Conservation (phyloP, 1,284 basidiomycete species). For the Irpex sp. region DNA sequence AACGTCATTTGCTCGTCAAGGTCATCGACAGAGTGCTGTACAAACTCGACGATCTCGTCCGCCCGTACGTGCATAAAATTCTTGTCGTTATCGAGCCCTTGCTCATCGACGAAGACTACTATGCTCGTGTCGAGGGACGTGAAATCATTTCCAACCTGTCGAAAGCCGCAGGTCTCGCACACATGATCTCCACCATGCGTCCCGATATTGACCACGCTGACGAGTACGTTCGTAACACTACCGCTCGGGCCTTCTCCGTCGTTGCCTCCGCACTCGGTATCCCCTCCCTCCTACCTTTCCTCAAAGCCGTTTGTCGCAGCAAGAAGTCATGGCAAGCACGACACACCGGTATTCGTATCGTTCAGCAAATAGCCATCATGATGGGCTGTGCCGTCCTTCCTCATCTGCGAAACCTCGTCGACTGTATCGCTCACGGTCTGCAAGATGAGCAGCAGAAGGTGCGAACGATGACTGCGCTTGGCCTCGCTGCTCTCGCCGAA, state of each 20-base stretch:
- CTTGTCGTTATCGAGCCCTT: constrained; percentile 99
- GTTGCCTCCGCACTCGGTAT: constrained; percentile 98
- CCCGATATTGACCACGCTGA: constrained; percentile 99
- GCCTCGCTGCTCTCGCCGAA: constrained; percentile 95
- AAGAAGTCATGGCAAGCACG: constrained; percentile 99
- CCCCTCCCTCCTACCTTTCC: constrained; percentile 94
- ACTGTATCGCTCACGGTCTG: constrained; percentile 94
- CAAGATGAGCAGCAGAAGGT: constrained; percentile 99
- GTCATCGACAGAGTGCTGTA: constrained; percentile 99
- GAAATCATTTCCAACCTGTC: constrained; percentile 99
- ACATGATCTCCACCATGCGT: constrained; percentile 99
- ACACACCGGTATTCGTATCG: constrained; percentile 98
- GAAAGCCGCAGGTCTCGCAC: constrained; percentile 97
- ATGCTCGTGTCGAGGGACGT: constrained; percentile 97
- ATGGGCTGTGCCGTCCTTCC: constrained; percentile 99
- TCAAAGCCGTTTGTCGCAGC: constrained; percentile 96
- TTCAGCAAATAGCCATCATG: constrained; percentile 99
- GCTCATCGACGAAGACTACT: constrained; percentile 99
- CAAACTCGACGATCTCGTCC: constrained; percentile 98
- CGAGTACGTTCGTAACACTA: constrained; percentile 99
- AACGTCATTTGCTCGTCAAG: constrained; percentile 97
- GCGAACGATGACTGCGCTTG: constrained; percentile 97
- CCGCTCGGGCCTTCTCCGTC: constrained; percentile 97
- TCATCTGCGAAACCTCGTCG: constrained; percentile 94
- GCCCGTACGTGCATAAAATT: constrained; percentile 99